Conservation (phyloP, 2,329 filamentous ascomycete genomes). For the Harringtonia aguacate region DNA sequence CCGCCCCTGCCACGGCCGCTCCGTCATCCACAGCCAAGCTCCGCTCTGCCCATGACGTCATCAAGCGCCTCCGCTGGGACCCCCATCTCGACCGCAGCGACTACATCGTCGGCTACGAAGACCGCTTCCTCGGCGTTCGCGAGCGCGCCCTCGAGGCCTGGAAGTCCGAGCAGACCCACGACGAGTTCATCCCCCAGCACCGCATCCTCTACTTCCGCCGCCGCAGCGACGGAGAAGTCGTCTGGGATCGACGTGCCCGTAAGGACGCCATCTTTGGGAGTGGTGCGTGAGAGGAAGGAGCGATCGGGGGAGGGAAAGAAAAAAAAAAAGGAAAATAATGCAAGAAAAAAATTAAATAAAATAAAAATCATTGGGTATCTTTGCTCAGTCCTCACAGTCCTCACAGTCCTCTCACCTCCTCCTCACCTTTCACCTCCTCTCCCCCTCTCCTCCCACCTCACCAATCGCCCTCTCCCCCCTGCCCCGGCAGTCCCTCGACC, state of each 20-base stretch:
- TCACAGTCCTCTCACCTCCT: neutral
- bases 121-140: slow-evolving; percentile 43
- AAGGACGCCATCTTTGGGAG: slow-evolving; percentile 47
- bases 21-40: slow-evolving; percentile 37
- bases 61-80: slow-evolving; percentile 52
- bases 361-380: neutral
- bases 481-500: neutral
- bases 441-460: neutral
- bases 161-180: slow-evolving; percentile 52
- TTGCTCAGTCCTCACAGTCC: neutral
- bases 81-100: slow-evolving; percentile 36
- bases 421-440: neutral
- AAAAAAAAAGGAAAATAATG: neutral
- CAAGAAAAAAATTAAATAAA: neutral
- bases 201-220: slow-evolving; percentile 51
- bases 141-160: slow-evolving; percentile 45
- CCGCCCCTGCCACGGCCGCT: slow-evolving; percentile 18
- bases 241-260: slow-evolving; percentile 47
- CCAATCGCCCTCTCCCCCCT: neutral
- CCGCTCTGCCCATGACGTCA: slow-evolving; percentile 45
- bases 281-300: slow-evolving; percentile 21
- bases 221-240: slow-evolving; percentile 34
- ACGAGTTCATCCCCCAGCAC: slow-evolving; percentile 58
- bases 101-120: slow-evolving; percentile 50
- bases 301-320: neutral